Base-by-base conservation (phyloP, 2,329 filamentous ascomycete genomes). In the Ceratocystis diversiconidia region DNA sequence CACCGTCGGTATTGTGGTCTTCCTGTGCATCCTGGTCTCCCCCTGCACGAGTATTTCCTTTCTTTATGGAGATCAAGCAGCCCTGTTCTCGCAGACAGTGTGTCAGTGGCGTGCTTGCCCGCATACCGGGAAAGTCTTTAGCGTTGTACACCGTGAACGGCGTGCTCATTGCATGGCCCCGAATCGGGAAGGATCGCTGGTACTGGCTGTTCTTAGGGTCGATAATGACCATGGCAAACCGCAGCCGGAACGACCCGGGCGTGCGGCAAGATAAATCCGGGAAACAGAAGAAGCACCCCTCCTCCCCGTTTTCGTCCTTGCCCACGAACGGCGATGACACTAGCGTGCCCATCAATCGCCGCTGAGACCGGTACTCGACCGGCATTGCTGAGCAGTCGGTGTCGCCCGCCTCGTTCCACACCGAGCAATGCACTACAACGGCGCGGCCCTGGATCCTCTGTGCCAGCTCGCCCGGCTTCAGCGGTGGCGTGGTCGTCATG, bases 221-320 rank as follows among this genome's bases (percentile, higher is more conserved):
- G 52, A 92, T 81, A 68, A 88, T 82, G 71, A 91, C 83, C 25
- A 92, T 78, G 46, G 83, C 83, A 73, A 94, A 92, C 60, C 83
- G 84, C 65, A 94, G 80, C 19, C 87, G 80, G 73, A 89, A 94
- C n/a, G 79, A 78, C 22, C 89, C 89, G 0, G 89, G 85, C 0
- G 87, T 91, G 43, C 89, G 83, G 72, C 88, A 90, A 3, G 87
- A 91, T 22, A 94, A 79, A 72, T 94, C 89, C 0, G 88, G 87
- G 72, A 94, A 94, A 73, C 88, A 90, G 74, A 92, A 94, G 78
- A 92, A 94, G 71, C 87, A 90, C 1, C 89, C 89, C 69, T 90
- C 86, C 25, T 82, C 75, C 64, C 85, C 84, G 64, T 85, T 79
- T 71, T 92, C 88, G 72, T 94, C 89, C 64, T 83, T 80, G 6